phyloP scores from a whole-genome alignment of 805 yeast genomes.

The Yamadazyma paraphyllophila region DNA sequence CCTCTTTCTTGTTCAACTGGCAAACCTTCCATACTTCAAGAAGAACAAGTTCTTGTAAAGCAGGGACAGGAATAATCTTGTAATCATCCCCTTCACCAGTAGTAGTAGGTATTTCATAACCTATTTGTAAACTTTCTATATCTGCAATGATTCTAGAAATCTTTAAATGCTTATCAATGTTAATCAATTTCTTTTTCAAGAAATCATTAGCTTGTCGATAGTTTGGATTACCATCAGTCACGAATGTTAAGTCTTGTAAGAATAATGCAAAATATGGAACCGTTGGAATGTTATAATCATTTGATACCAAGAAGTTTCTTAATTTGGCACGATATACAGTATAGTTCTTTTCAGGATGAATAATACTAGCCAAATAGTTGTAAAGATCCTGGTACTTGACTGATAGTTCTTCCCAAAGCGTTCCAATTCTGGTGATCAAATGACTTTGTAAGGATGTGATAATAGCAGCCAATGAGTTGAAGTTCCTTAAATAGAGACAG shows the following conservation, averaged over 20 bases:
- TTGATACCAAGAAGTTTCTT: conserved; percentile 49
- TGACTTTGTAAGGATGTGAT: conserved; percentile 76
- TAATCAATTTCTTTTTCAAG: conserved; percentile 58
- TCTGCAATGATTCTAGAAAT: conserved; percentile 65
- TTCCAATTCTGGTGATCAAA: conserved; percentile 59
- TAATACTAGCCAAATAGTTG: conserved; percentile 61
- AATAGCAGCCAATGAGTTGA: conserved; percentile 76
- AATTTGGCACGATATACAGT: conserved; percentile 64
- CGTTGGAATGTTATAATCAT: conserved; percentile 55
- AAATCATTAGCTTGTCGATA: conserved; percentile 59
- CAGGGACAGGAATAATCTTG: conserved; percentile 39
- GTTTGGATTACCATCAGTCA: conserved; percentile 78
- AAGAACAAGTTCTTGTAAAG: conserved; percentile 57
- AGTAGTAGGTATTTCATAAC: conserved; percentile 7
- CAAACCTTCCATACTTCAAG: conserved; percentile 70
- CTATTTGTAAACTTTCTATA: conserved; percentile 63
- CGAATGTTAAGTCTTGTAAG: conserved; percentile 75
- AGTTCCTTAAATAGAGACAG: conserved; percentile 69
- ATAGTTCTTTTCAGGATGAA: conserved; percentile 76
- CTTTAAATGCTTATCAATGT: conserved; percentile 71
- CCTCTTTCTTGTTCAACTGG: conserved; percentile 56
- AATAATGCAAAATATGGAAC: conserved; percentile 77
- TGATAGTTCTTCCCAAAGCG: conserved; percentile 57
- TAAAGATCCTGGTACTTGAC: conserved; percentile 61
- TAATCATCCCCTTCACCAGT: conserved; percentile 23